Evolutionary conservation across 108 stramenopile species (phyloP).

Genomic region (Nitzschia sp.): DNA sequence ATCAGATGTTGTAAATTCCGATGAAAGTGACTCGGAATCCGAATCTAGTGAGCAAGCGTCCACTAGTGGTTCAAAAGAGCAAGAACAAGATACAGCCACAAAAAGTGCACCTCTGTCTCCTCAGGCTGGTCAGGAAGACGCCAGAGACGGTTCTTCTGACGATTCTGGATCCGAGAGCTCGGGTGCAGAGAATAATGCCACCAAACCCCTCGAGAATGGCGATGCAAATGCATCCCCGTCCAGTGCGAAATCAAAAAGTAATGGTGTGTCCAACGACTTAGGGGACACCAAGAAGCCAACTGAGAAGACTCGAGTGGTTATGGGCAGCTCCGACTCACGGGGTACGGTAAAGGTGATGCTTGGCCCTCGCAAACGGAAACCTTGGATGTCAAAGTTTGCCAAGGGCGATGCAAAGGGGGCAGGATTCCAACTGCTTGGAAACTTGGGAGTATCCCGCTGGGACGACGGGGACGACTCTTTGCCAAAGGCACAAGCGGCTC

Average conservation of each 20-base stretch:
- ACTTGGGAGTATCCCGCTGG: constrained; percentile 54
- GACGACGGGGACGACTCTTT: constrained; percentile 48
- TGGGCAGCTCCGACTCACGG: constrained; percentile 38
- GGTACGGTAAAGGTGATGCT: constrained; percentile 70
- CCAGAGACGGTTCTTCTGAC: not conserved
- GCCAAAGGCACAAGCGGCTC: constrained; percentile 2
- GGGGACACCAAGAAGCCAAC: too few relatives aligned
- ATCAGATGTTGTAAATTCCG: too few relatives aligned
- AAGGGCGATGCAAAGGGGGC: constrained; percentile 22
- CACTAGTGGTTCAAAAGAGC: not conserved
- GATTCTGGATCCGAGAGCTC: not conserved
- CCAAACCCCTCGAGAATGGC: not conserved
- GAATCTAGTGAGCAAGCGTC: not conserved
- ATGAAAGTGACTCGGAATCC: too few relatives aligned
- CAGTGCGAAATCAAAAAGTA: too few relatives aligned
- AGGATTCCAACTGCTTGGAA: constrained; percentile 57
- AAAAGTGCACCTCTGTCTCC: not conserved
- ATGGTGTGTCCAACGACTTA: too few relatives aligned
- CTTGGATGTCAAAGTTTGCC: constrained; percentile 54
- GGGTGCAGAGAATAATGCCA: not conserved
- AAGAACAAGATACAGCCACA: not conserved
- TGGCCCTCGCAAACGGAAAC: constrained; percentile 50
- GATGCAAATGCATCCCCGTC: too few relatives aligned
- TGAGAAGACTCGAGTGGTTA: constrained; percentile 33
- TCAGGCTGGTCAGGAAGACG: not conserved